Evolutionary conservation across 139 green algal genomes (phyloP).

Genomic region (Micractinium sp.): DNA sequence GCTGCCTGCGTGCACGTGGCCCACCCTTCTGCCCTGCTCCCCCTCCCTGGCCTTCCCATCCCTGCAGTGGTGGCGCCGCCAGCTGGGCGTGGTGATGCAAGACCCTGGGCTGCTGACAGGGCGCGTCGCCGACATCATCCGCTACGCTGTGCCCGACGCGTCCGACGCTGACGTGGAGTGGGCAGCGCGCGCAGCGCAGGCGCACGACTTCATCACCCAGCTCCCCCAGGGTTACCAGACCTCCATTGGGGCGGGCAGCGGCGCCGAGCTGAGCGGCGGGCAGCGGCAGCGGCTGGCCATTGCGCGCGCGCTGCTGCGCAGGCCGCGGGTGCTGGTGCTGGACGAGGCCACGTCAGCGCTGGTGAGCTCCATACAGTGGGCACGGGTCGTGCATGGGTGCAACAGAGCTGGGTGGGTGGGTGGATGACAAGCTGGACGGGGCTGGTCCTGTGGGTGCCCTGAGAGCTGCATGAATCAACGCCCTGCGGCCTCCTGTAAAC

Average conservation of each 20-base stretch:
- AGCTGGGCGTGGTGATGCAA: slow-evolving; percentile 71
- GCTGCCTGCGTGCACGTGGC: too few relatives aligned
- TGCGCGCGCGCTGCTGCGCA: slow-evolving; percentile 65
- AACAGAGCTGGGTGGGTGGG: too few relatives aligned
- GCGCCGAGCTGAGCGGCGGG: slow-evolving; percentile 53
- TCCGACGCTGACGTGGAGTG: slow-evolving; percentile 53
- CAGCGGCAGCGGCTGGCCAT: slow-evolving; percentile 81
- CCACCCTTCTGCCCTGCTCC: too few relatives aligned
- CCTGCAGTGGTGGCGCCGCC: slow-evolving; percentile 46
- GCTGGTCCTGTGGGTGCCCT: too few relatives aligned
- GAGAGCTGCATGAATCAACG: too few relatives aligned
- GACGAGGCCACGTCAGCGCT: slow-evolving; percentile 80
- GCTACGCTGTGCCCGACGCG: slow-evolving; percentile 37
- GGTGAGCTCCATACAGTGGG: too few relatives aligned
- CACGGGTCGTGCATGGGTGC: too few relatives aligned
- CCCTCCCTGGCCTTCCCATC: too few relatives aligned
- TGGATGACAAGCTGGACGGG: too few relatives aligned
- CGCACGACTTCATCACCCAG: slow-evolving; percentile 63
- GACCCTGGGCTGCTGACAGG: slow-evolving; percentile 62
- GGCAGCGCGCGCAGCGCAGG: slow-evolving; percentile 65
- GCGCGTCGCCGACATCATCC: slow-evolving; percentile 66
- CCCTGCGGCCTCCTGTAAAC: too few relatives aligned
- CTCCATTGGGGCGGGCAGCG: slow-evolving; percentile 34
- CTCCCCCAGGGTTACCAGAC: slow-evolving; percentile 46
- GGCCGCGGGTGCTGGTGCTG: slow-evolving; percentile 66